Conservation (phyloP, 2,329 filamentous ascomycete species). For the Verticillium nonalfalfae region DNA sequence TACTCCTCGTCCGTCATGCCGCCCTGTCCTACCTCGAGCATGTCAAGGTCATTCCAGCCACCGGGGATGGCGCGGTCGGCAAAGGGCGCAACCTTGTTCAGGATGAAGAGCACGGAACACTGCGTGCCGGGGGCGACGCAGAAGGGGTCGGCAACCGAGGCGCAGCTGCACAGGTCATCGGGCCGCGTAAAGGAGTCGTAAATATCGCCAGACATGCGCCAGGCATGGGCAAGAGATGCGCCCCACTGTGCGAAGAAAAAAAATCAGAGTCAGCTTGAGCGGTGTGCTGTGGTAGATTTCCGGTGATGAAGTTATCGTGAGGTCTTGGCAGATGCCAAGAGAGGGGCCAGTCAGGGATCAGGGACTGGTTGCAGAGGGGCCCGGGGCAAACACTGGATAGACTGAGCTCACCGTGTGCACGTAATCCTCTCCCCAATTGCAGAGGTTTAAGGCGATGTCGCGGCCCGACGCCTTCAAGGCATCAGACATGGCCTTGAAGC, state of each 20-base stretch:
- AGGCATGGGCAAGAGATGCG: slow-evolving; percentile 22
- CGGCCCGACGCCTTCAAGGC: slow-evolving; percentile 23
- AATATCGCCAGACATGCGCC: slow-evolving; percentile 26
- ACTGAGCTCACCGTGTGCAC: slow-evolving; percentile 7
- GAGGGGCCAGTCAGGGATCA: slow-evolving; percentile 4
- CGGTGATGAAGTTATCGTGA: neutral
- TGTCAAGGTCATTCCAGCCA: slow-evolving; percentile 29
- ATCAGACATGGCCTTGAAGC: slow-evolving; percentile 24
- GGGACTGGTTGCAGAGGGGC: neutral
- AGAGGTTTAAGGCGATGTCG: slow-evolving; percentile 23
- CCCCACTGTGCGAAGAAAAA: slow-evolving; percentile 14
- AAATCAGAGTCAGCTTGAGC: neutral
- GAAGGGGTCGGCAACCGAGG: slow-evolving; percentile 16
- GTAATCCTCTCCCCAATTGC: slow-evolving; percentile 26
- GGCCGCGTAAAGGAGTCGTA: slow-evolving; percentile 23
- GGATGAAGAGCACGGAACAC: slow-evolving; percentile 19
- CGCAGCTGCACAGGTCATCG: slow-evolving; percentile 10
- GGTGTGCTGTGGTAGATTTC: neutral
- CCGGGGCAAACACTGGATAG: neutral
- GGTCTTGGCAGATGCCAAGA: neutral
- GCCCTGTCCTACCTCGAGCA: slow-evolving; percentile 32
- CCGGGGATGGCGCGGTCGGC: slow-evolving; percentile 10
- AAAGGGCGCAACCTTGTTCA: slow-evolving; percentile 16
- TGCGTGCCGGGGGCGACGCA: slow-evolving; percentile 16
- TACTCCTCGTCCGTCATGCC: slow-evolving; percentile 29